Evolutionary conservation across 2,329 filamentous ascomycete genomes (phyloP).

Genomic region (Botrytis paeoniae): DNA sequence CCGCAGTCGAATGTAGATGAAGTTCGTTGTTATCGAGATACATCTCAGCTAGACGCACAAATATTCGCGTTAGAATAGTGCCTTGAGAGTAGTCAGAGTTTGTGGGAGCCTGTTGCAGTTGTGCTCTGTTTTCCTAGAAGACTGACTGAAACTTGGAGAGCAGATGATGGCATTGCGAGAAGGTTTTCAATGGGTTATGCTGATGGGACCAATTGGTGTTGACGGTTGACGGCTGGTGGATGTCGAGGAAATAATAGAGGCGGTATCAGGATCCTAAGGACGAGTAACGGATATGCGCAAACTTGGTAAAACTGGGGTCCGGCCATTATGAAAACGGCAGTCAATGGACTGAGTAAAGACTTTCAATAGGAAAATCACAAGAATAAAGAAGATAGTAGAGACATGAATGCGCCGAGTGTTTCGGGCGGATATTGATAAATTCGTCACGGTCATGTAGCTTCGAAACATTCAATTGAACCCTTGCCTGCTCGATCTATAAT

Average conservation of each 20-base stretch:
- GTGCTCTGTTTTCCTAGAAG: no score
- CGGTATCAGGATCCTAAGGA: neutral
- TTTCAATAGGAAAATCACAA: no score
- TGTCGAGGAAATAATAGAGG: neutral
- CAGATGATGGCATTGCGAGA: neutral
- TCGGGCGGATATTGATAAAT: neutral
- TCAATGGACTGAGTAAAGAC: rapidly evolving
- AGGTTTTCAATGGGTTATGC: neutral
- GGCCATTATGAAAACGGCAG: no score
- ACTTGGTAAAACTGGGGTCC: no score
- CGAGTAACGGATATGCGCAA: no score
- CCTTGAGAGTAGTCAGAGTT: slow-evolving; percentile 34
- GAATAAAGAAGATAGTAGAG: neutral
- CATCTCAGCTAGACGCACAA: slow-evolving; percentile 54
- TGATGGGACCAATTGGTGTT: no score
- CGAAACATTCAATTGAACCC: neutral
- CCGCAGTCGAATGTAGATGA: slow-evolving; percentile 62
- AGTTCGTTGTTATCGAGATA: slow-evolving; percentile 62
- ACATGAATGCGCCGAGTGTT: neutral
- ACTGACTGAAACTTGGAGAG: neutral
- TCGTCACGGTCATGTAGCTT: neutral
- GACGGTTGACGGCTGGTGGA: neutral
- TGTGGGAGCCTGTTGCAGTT: neutral
- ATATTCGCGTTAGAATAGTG: slow-evolving; percentile 56
- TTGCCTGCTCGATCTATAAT: neutral